A percentile compares a stretch with the other conserved stretches of the same genome.
Conservation (phyloP, 2,329 filamentous ascomycete species). For the Coniochaeta pulveracea region DNA sequence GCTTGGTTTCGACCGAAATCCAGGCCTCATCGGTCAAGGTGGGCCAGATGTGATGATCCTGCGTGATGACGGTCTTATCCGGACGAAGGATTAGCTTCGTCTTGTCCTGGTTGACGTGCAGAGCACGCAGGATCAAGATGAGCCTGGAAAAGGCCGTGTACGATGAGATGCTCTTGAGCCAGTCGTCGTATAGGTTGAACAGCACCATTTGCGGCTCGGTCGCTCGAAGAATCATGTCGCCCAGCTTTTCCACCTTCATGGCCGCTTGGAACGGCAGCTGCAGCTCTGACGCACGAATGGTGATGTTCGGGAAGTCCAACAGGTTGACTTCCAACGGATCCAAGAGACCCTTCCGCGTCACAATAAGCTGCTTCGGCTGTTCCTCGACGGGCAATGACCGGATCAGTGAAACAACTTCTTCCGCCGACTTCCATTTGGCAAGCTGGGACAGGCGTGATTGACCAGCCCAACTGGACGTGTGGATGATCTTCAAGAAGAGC, state of each 20-base stretch:
- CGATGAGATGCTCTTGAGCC: conserved; percentile 95
- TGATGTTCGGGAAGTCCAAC: conserved; percentile 98
- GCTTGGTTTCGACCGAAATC: conserved; percentile 98
- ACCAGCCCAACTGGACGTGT: conserved; percentile 97
- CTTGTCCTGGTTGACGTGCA: conserved; percentile 98
- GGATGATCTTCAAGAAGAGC: conserved; percentile 97
- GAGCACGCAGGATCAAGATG: conserved; percentile 81
- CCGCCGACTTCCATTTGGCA: conserved; percentile 98
- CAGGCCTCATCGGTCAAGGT: conserved; percentile 89
- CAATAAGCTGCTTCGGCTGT: conserved; percentile 96
- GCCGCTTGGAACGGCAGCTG: conserved; percentile 98
- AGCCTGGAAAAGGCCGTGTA: conserved; percentile 97
- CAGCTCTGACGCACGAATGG: conserved; percentile 91
- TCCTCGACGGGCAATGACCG: conserved; percentile 93
- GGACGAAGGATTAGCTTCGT: conserved; percentile 90
- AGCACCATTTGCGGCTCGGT: conserved; percentile 99
- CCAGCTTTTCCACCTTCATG: conserved; percentile 99
- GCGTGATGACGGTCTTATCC: conserved; percentile 96
- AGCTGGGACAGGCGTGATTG: conserved; percentile 98
- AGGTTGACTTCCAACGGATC: conserved; percentile 96
- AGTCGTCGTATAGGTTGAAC: conserved; percentile 98
- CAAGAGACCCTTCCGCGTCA: conserved; percentile 91
- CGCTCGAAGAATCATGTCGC: conserved; percentile 95
- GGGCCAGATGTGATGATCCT: conserved; percentile 98
- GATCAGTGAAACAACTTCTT: conserved; percentile 97